Evolutionary conservation across 352 stramenopile genomes (phyloP).

Genomic region (Phytophthora fragariaefolia): DNA sequence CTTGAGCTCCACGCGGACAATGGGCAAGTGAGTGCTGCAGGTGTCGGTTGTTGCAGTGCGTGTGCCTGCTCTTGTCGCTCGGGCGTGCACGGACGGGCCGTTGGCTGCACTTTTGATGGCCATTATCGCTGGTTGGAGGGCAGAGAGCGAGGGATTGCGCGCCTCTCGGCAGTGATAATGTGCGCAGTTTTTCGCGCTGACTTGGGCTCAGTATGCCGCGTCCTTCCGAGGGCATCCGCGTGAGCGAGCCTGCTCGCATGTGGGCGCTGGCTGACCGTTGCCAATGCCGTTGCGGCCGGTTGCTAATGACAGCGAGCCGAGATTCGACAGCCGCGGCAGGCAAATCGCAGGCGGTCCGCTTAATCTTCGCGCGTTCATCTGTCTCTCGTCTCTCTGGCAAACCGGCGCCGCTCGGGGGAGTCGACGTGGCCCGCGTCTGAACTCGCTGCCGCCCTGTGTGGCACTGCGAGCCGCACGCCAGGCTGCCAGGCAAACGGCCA

Average conservation of each 20-base stretch:
- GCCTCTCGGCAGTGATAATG: not conserved
- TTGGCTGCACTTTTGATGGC: not conserved
- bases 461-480: too few species aligned
- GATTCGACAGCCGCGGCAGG: constrained; percentile 22
- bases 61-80: not conserved
- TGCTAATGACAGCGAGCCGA: constrained; percentile 20
- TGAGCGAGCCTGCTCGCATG: not conserved
- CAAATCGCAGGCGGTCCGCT: constrained; percentile 18
- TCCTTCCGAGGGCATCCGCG: too few species aligned
- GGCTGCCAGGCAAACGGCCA: not conserved
- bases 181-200: not conserved
- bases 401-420: constrained; percentile 12
- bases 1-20: constrained; percentile 11
- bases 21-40: constrained; percentile 21
- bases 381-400: too few species aligned
- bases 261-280: constrained; percentile 1
- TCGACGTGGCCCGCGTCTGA: constrained; percentile 16
- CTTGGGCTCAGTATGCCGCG: not conserved
- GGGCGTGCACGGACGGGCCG: not conserved
- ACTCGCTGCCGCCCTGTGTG: not conserved
- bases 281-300: constrained; percentile 14
- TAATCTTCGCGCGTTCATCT: too few species aligned
- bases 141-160: too few species aligned
- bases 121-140: not conserved
- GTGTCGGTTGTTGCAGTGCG: constrained; percentile 1